Percentiles rank a stretch among this genome's conserved stretches.
phyloP scores from a whole-genome alignment of 2,329 filamentous ascomycete genomes.

The Daldinia sp. region DNA sequence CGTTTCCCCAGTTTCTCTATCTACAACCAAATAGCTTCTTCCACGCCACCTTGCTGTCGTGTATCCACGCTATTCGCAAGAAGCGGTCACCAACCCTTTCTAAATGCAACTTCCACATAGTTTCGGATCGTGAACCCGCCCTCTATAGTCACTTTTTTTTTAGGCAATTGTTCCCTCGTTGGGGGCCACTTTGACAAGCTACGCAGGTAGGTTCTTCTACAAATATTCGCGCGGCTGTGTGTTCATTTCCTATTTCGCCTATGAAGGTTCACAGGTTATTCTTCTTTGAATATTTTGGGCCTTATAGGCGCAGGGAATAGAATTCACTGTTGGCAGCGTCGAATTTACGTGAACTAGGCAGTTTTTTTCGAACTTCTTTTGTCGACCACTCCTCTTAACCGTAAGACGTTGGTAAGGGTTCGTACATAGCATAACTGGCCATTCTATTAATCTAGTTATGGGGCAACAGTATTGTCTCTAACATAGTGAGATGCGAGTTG shows the following conservation, averaged over 20 bases:
- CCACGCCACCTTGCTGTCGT: constrained; percentile 34
- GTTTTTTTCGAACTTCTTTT: background rate
- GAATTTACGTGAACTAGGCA: background rate
- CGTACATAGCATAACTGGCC: background rate
- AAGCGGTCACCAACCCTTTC: constrained; percentile 33
- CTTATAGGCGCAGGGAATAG: background rate
- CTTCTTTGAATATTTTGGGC: background rate
- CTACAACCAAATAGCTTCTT: constrained; percentile 34
- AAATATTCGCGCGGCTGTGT: constrained; percentile 2
- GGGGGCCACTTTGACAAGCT: background rate
- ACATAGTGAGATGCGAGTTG: background rate
- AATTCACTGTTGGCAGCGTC: background rate
- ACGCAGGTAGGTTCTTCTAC: background rate
- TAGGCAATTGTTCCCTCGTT: constrained; percentile 10
- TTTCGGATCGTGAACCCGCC: constrained; percentile 3
- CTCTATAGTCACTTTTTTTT: constrained; percentile 14
- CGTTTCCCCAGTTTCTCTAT: constrained; percentile 22
- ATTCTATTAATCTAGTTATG: background rate
- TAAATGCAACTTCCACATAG: constrained; percentile 22
- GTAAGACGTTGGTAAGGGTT: background rate
- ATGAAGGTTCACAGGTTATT: background rate
- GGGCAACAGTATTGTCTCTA: background rate
- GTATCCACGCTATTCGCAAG: constrained; percentile 36
- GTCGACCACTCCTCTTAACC: background rate
- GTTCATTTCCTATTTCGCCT: constrained; percentile 10